Conservation (phyloP, 2,329 filamentous ascomycete species). For the Colletotrichum neosansevieriae region DNA sequence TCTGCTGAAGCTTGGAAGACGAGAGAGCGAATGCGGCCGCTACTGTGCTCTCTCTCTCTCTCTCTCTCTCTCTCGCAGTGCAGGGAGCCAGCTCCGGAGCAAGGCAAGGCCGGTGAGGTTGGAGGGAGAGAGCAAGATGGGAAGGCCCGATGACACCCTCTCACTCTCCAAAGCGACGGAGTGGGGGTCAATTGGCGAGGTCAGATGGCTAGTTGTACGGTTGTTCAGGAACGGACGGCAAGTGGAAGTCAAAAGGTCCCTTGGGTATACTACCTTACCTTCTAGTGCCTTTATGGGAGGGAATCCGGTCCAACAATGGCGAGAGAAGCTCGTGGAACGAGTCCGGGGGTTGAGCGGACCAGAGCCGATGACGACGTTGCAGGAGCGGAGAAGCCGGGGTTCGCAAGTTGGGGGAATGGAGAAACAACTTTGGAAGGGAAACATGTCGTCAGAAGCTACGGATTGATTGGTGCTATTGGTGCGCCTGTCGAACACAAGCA, state of each 20-base stretch:
- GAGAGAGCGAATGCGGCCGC: constrained; percentile 6
- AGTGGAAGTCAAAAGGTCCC: constrained; percentile 22
- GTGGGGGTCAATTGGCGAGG: constrained; percentile 27
- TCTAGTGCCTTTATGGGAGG: too few species aligned
- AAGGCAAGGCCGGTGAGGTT: constrained; percentile 18
- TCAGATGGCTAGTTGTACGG: constrained; percentile 11
- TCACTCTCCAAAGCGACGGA: constrained; percentile 24
- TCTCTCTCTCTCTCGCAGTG: neutral
- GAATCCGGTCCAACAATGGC: constrained; percentile 12
- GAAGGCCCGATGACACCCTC: constrained; percentile 28
- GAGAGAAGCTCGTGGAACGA: constrained; percentile 2
- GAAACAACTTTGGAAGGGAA: constrained; percentile 1
- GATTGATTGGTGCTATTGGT: constrained; percentile 24
- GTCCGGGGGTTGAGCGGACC: constrained; percentile 29
- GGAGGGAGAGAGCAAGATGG: constrained; percentile 8
- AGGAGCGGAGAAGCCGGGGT: constrained; percentile 21
- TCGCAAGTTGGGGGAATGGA: constrained; percentile 12
- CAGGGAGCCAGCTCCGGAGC: constrained; percentile 29
- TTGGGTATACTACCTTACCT: too few species aligned
- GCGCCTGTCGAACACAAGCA: constrained; percentile 18
- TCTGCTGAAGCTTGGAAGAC: constrained; percentile 6
- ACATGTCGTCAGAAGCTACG: constrained; percentile 22
- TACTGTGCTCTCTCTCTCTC: neutral
- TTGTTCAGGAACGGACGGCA: constrained; percentile 27
- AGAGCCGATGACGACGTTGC: constrained; percentile 32